Base-by-base conservation (phyloP, 1,284 basidiomycete genomes). In the Hypsizygus ulmarius region DNA sequence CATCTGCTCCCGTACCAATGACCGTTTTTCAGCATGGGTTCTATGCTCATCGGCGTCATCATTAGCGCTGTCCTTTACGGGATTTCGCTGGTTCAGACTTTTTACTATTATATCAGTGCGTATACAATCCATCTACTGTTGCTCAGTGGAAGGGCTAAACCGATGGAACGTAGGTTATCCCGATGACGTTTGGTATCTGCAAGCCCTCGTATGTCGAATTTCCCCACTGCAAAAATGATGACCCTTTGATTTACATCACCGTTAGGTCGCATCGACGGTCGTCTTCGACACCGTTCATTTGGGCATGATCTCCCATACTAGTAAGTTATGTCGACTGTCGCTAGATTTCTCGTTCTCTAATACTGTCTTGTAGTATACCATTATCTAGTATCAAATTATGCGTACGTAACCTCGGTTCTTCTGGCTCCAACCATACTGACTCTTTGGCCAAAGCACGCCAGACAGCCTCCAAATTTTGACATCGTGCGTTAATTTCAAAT, bases 41-140 rank as follows among this genome's bases (percentile, higher is more conserved):
- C 66, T 0, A 68, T 71, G 67, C 55, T 69, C 40, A 62, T 71
- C 36, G 69, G 70, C 7, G 64, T 67, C 3, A 59, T 71, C 14
- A 44, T 71, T 36, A 69, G 67, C 40, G 70, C 67, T 1, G 58
- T 70, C 7, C 54, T 72, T 12, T 67, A 67, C 43, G 70, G 70
- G 11, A 60, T 71, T 8, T 64, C 63, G 15, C 51, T 68, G 8
- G 49, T 69, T 7, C 69, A 72, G 51, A 63, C 65, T 1, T 64
- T 68, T 42, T 64, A 61, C 38, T 71, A 72, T 44, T 71, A 59
- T 49, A 62, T 53, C 19, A 58, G 70, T 70, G 44, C 15, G 63
- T 50, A 11, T 27, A 39, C 10, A 38, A 30, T 36, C n/a, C 15
- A 33, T 36, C 34, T 28, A 8, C 16, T 27, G 61, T 6, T 16